These are phyloP conservation scores for Trypanosoma caninum DNA, from an alignment of 208 protist species.

Conservation along the genomic window DNA sequence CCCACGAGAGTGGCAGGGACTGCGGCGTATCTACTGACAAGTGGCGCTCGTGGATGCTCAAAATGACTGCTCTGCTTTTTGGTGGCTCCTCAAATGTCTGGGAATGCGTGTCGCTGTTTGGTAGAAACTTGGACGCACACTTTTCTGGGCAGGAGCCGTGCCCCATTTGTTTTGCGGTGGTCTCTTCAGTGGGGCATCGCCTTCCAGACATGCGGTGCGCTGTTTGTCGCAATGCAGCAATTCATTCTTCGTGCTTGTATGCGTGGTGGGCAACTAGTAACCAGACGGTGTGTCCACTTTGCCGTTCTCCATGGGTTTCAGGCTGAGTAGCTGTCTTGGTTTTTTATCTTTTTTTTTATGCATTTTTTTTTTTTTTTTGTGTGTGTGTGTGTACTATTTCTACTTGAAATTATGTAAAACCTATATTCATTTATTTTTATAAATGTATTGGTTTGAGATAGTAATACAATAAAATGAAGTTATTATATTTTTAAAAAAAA, in stretches of 20 bases:
- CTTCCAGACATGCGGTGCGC: slow-evolving; percentile 85
- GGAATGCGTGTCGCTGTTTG: slow-evolving; percentile 86
- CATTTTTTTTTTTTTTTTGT: not conserved
- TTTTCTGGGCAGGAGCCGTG: slow-evolving; percentile 88
- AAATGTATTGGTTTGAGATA: not conserved
- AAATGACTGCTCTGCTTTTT: slow-evolving; percentile 89
- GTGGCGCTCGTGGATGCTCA: slow-evolving; percentile 88
- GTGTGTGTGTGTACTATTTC: not conserved
- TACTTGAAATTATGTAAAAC: not conserved
- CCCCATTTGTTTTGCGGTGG: slow-evolving; percentile 90
- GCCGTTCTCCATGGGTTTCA: slow-evolving; percentile 81
- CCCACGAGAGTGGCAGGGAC: slow-evolving; percentile 48
- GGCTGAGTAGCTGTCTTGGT: slow-evolving; percentile 5
- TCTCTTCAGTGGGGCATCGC: slow-evolving; percentile 69
- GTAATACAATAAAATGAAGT: not conserved
- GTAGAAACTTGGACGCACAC: slow-evolving; percentile 88
- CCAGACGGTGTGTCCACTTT: slow-evolving; percentile 86
- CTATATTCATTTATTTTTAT: not conserved
- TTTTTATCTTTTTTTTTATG: not conserved
- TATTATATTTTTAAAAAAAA: not conserved
- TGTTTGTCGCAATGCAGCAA: slow-evolving; percentile 81
- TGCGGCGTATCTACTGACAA: slow-evolving; percentile 73
- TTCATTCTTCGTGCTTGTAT: slow-evolving; percentile 87
- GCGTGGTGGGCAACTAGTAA: slow-evolving; percentile 88
- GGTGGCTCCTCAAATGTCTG: slow-evolving; percentile 68